Conservation (phyloP, 2,329 filamentous ascomycete genomes). For the Fusarium annulatum region DNA sequence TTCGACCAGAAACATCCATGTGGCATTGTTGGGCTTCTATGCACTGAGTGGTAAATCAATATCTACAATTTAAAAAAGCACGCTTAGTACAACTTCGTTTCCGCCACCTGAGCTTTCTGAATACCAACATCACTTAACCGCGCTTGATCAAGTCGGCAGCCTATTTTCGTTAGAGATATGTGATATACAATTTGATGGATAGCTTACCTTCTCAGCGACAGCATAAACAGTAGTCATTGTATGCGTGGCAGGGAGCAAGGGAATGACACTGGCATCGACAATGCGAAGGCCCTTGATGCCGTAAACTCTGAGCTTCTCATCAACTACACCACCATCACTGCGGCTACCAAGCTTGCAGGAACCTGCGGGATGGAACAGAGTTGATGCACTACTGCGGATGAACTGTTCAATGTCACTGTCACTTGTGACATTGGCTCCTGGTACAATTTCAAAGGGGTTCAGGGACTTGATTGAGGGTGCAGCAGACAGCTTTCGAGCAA, state of each 20-base stretch:
- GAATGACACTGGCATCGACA: constrained; percentile 51
- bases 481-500: constrained; percentile 11
- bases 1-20: not conserved
- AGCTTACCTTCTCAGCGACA: constrained; percentile 44
- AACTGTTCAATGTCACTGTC: constrained; percentile 29
- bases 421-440: constrained; percentile 20
- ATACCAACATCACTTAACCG: not conserved
- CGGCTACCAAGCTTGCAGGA: constrained; percentile 53
- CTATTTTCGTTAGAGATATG: not conserved
- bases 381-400: constrained; percentile 20
- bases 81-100: not conserved
- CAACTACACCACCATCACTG: constrained; percentile 53
- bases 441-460: constrained; percentile 16
- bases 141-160: constrained; percentile 32
- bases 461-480: constrained; percentile 17
- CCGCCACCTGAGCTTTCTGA: not conserved
- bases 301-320: constrained; percentile 39
- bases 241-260: constrained; percentile 40
- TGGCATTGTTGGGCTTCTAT: not conserved
- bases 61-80: not conserved
- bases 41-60: not conserved
- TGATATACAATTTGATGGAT: rapidly evolving
- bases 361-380: constrained; percentile 36
- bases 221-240: constrained; percentile 46
- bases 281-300: constrained; percentile 46